These are phyloP conservation scores for Backusella tarrabulga DNA, from an alignment of 192 early-diverging fungal genomes.

Conservation along the genomic window DNA sequence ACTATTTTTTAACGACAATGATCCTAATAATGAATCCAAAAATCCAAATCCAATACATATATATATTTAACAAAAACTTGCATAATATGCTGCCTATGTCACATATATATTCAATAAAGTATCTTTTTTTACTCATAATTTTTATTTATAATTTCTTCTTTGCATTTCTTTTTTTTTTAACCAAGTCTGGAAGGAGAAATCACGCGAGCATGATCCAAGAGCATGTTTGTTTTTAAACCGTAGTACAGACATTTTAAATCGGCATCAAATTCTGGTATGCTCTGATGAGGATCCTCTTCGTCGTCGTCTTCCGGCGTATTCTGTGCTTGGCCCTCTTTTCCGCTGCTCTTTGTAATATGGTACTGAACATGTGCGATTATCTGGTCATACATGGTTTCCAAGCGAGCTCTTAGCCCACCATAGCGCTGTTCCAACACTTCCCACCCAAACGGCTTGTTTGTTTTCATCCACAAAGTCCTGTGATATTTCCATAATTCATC, in stretches of 20 bases:
- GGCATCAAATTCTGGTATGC: slow-evolving; percentile 67
- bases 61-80: background rate
- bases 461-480: slow-evolving; percentile 72
- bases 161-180: slow-evolving; percentile 2
- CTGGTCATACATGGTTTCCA: slow-evolving; percentile 68
- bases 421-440: slow-evolving; percentile 84
- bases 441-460: slow-evolving; percentile 86
- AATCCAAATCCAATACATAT: background rate
- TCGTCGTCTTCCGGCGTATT: slow-evolving; percentile 11
- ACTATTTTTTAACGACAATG: background rate
- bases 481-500: slow-evolving; percentile 81
- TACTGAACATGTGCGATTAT: slow-evolving; percentile 58
- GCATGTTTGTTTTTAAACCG: slow-evolving; percentile 61
- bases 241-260: slow-evolving; percentile 66
- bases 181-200: slow-evolving; percentile 50
- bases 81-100: background rate
- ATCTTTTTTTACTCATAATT: background rate
- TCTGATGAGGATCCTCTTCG: slow-evolving; percentile 16
- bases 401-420: slow-evolving; percentile 65
- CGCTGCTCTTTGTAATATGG: slow-evolving; percentile 7
- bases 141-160: background rate
- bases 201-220: slow-evolving; percentile 67
- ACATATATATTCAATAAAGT: background rate
- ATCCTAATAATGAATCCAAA: background rate
- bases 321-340: slow-evolving; percentile 9